Evolutionary conservation across 2,329 filamentous ascomycete species (phyloP), one percentile per base, ranked within the genome.

Genomic region (Metarhizium rileyi): DNA sequence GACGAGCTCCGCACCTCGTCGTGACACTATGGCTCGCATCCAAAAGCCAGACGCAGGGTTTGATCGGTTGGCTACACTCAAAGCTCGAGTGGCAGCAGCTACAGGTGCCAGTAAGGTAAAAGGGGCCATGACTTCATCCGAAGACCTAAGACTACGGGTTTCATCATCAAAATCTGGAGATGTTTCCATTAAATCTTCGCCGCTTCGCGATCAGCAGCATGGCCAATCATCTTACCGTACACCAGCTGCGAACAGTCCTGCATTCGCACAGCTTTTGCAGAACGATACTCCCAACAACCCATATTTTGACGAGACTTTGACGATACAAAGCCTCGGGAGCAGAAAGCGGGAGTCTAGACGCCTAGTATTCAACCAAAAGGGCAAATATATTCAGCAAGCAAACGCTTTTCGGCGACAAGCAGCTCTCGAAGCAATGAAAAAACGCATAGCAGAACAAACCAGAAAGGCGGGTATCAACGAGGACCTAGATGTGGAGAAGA

Each of bases 321-420:
- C 78, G n/a, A 70, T 76, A 4, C 81, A 84, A 74, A 75, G 56
- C 70, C 72, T 48, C 61, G 54, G 73, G 66, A 60, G 63, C 28
- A 87, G 84, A 58, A 73, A 77, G 35, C 78, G 90, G 46, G 77
- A 86, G 55, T 79, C 88, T 10, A 83, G 87, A 52, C 83, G 87
- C 55, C 75, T 98, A 18, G 72, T 89, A 12, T 97, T 98, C 73
- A 95, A 96, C 60, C 84, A 90, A 58, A 94, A 95, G 66, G 93
- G 93, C 48, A 97, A 97, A 76, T 97, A 95, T 62, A 95, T 97
- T 52, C 85, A 90, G 55, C 91, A 97, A 68, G 93, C 87, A 7
- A 91, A 88, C 64, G 90, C 90, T 50, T 72, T 96, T 47, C 84
- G 93, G 54, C 81, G 89, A 52, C 90, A 96, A 68, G 89, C 86